Conservation (phyloP, 305 asterid genomes). For the Solanum aculeatissimum region DNA sequence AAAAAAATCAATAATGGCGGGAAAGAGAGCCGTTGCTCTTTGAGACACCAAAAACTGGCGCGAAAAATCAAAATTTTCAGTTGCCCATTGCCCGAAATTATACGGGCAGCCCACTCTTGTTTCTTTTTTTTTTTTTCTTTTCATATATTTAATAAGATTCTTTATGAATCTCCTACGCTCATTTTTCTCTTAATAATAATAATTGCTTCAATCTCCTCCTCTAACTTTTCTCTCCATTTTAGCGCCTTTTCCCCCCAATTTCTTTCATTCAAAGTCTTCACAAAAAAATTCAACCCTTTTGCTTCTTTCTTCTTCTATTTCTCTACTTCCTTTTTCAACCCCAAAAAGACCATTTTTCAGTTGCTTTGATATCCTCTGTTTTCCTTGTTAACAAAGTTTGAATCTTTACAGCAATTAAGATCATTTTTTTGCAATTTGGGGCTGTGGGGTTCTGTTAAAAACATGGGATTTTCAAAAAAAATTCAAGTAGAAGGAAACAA, state of each 20-base stretch:
- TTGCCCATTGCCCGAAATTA: conserved; percentile 48
- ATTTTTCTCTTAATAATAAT: conserved; percentile 1
- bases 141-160: not conserved
- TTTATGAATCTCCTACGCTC: not conserved
- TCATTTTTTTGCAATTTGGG: not conserved
- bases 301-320: not conserved
- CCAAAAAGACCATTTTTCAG: not conserved
- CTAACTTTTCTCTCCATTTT: not conserved
- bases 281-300: not conserved
- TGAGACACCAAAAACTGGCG: conserved; percentile 34
- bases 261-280: not conserved
- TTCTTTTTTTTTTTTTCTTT: no score
- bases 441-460: not conserved
- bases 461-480: conserved; percentile 49
- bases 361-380: not conserved
- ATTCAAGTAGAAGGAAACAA: conserved; percentile 27
- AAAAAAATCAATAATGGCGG: conserved; percentile 12
- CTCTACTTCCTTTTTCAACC: no score
- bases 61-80: conserved; percentile 20
- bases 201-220: conserved; percentile 3
- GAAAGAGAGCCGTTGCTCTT: conserved; percentile 51
- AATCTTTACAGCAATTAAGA: not conserved
- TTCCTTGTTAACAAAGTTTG: not conserved
- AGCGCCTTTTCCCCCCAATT: not conserved
- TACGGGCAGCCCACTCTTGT: conserved; percentile 28